These are phyloP conservation scores for Talaromyces sp. DNA, from an alignment of 2,329 filamentous ascomycete species.

Conservation along the genomic window DNA sequence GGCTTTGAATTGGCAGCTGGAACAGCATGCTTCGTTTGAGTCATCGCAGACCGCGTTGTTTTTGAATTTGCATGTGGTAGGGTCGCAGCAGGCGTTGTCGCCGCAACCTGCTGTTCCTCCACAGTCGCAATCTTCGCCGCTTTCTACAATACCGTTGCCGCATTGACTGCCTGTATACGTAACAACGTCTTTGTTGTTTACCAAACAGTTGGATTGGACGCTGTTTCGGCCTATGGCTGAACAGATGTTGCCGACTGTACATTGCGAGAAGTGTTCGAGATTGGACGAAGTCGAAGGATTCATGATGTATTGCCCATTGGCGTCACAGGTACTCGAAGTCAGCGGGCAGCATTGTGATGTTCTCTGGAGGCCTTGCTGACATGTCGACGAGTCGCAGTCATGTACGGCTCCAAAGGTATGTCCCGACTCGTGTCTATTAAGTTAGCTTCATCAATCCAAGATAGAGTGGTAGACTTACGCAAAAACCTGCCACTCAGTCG, in stretches of 20 bases:
- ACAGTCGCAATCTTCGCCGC: conserved; percentile 93
- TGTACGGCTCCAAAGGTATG: conserved; percentile 96
- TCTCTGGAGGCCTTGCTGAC: conserved; percentile 60
- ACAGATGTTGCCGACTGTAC: conserved; percentile 91
- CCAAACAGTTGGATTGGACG: conserved; percentile 73
- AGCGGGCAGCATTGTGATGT: conserved; percentile 79
- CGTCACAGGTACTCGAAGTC: conserved; percentile 66
- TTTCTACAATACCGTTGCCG: conserved; percentile 95
- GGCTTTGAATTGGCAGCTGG: conserved; percentile 45
- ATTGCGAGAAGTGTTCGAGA: conserved; percentile 80
- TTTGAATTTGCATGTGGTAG: conserved; percentile 82
- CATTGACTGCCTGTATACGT: conserved; percentile 83
- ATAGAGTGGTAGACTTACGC: conserved; percentile 46
- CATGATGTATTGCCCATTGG: conserved; percentile 83
- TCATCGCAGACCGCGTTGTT: conserved; percentile 70
- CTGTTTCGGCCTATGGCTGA: conserved; percentile 75
- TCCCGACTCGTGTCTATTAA: conserved; percentile 69
- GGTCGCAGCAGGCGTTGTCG: conserved; percentile 77
- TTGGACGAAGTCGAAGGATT: conserved; percentile 78
- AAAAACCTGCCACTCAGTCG: conserved; percentile 90
- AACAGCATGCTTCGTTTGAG: conserved; percentile 50
- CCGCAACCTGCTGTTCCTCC: conserved; percentile 72
- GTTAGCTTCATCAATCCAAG: background rate
- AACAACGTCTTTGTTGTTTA: conserved; percentile 78
- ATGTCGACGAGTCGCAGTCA: conserved; percentile 74